These are phyloP conservation scores for Blepharisma undulans DNA, from an alignment of 169 alveolate species.

Conservation along the genomic window DNA sequence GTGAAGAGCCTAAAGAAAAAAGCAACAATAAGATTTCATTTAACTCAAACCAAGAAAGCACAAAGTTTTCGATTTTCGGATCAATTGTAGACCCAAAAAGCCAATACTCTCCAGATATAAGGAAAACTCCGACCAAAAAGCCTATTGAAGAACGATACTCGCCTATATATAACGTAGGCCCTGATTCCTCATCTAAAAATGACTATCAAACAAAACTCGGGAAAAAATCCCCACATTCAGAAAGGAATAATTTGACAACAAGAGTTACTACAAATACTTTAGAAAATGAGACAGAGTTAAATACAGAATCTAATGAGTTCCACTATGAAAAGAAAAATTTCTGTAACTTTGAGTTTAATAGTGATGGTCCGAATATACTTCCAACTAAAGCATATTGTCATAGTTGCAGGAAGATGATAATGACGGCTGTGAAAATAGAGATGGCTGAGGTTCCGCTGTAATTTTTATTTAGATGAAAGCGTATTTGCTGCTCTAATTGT, in stretches of 20 bases:
- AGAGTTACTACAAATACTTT: background rate
- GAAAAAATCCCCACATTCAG: background rate
- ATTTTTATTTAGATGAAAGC: background rate
- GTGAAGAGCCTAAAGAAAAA: constrained; percentile 13
- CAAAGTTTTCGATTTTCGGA: background rate
- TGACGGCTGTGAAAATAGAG: background rate
- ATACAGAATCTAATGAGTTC: background rate
- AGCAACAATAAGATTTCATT: background rate
- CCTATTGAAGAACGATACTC: background rate
- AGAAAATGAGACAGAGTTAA: background rate
- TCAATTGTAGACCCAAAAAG: background rate
- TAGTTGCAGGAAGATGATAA: background rate
- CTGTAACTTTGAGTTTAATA: background rate
- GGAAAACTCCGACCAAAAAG: background rate
- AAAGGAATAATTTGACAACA: background rate
- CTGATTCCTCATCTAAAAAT: background rate
- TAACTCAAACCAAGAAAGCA: background rate
- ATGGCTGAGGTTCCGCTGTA: background rate
- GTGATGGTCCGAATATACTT: no score
- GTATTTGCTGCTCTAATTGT: background rate
- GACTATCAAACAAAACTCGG: background rate
- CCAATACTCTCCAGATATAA: background rate
- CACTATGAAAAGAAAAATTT: no score
- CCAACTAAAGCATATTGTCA: background rate
- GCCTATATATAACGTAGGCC: background rate